Conservation (phyloP, 441 rosid species). For the Jatropha podagrica region DNA sequence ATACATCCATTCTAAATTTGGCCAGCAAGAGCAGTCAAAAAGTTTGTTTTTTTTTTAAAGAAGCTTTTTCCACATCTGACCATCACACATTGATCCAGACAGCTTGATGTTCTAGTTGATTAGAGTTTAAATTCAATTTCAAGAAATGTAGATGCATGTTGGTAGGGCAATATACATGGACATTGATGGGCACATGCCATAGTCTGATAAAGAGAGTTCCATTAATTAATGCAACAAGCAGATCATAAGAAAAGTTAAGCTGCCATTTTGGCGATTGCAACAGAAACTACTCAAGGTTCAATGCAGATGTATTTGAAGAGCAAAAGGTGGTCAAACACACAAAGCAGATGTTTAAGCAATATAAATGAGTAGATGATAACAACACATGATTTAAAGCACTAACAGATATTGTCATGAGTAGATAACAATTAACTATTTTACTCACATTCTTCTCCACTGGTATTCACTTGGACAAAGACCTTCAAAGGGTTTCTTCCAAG, state of each 20-base stretch:
- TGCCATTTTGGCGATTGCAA: not conserved
- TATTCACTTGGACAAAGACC: slow-evolving; percentile 88
- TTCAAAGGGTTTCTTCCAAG: slow-evolving; percentile 82
- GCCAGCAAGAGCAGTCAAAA: not conserved
- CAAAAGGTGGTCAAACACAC: not conserved
- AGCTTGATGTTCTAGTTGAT: not conserved
- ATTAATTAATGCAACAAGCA: not conserved
- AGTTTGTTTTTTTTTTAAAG: not conserved
- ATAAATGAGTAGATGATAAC: not conserved
- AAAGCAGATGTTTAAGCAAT: slow-evolving; percentile 1
- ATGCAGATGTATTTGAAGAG: not conserved
- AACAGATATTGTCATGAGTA: not conserved
- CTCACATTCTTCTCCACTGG: slow-evolving; percentile 91
- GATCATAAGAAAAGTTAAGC: not conserved
- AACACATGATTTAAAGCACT: not conserved
- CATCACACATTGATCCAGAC: not conserved
- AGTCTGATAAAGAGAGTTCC: not conserved
- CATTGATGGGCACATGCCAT: not conserved
- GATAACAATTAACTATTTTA: not conserved
- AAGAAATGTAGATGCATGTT: not conserved
- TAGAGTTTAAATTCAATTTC: not conserved
- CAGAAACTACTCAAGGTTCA: not conserved
- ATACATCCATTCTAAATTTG: not conserved
- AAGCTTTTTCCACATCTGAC: not conserved
- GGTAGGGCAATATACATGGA: not conserved